These are phyloP conservation scores for Colletotrichum plurivorum DNA, from an alignment of 2,329 filamentous ascomycete species.

Conservation along the genomic window DNA sequence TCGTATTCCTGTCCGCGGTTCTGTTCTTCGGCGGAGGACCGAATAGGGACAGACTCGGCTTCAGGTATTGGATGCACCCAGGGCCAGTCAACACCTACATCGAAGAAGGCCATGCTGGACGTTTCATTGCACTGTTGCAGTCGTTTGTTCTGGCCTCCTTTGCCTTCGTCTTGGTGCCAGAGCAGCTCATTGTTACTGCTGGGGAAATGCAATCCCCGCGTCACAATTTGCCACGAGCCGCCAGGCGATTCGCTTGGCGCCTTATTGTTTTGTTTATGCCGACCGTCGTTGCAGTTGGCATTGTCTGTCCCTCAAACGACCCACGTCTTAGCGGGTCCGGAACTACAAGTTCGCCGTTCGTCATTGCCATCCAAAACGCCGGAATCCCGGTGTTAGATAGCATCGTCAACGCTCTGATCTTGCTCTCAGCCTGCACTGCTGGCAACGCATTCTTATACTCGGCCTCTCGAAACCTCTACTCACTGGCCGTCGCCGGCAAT, in stretches of 20 bases:
- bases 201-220: conserved; percentile 57
- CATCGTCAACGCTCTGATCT: conserved; percentile 67
- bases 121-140: conserved; percentile 34
- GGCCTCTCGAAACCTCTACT: conserved; percentile 68
- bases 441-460: conserved; percentile 69
- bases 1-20: conserved; percentile 72
- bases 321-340: conserved; percentile 57
- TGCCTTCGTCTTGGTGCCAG: conserved; percentile 43
- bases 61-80: conserved; percentile 30
- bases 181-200: conserved; percentile 41
- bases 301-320: conserved; percentile 68
- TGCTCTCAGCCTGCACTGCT: conserved; percentile 66
- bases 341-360: conserved; percentile 57
- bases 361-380: conserved; percentile 64
- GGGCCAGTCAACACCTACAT: conserved; percentile 25
- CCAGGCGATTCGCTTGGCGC: conserved; percentile 44
- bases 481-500: conserved; percentile 65
- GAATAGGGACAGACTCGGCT: conserved; percentile 41
- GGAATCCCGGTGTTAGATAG: conserved; percentile 66
- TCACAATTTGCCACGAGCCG: conserved; percentile 51
- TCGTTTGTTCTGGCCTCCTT: conserved; percentile 22
- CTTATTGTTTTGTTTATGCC: conserved; percentile 60
- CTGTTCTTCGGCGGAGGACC: conserved; percentile 40
- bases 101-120: conserved; percentile 40
- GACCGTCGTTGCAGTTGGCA: conserved; percentile 64